Base-by-base conservation (phyloP, 208 protist species). In the Naegleria lovaniensis region DNA sequence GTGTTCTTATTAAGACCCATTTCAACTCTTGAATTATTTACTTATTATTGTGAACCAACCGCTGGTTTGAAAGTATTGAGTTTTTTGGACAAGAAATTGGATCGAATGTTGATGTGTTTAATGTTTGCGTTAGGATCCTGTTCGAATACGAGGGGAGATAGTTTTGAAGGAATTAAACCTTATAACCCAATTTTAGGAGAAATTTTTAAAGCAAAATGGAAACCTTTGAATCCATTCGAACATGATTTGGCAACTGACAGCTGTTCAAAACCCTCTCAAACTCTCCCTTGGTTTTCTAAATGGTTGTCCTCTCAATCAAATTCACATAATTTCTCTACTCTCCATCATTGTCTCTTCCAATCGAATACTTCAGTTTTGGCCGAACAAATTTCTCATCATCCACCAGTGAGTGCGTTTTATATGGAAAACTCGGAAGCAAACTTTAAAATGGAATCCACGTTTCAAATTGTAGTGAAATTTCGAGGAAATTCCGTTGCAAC, bases 311-410 rank as follows among this genome's bases (percentile, higher is more conserved):
- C 5, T 58, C 51, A 58, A 58, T 19, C 51, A 19, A n/a, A n/a
- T n/a, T 58, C 51, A 58, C 51, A 58, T 19, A 15, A 58, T 15
- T 15, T 19, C 5, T 5, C 5, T 19, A 58, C 9, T 19, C 5
- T 58, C 9, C 51, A 58, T 19, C 9, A 58, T 19, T 19, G 5
- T 5, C 51, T 58, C n/a, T 9, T 48, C 9, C 36, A 33, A 85
- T 43, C 19, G 25, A 87, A 7, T 29, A 55, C 38, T 9, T 19
- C 7, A 25, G 41, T 33, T 51, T 5, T 5, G 16, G 84, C 84
- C 4, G 85, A 88, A 59, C 85, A 88, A 88, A 43, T 88, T 51
- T 67, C 43, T 58, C 85, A 88, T 39, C 40, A 88, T 59, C 85
- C 85, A 40, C 85, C 85, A 39, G 59, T 88, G 36, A 41, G 29